Evolutionary conservation across 164 flowering plant species (phyloP).

Genomic region (Platanus orientalis): DNA sequence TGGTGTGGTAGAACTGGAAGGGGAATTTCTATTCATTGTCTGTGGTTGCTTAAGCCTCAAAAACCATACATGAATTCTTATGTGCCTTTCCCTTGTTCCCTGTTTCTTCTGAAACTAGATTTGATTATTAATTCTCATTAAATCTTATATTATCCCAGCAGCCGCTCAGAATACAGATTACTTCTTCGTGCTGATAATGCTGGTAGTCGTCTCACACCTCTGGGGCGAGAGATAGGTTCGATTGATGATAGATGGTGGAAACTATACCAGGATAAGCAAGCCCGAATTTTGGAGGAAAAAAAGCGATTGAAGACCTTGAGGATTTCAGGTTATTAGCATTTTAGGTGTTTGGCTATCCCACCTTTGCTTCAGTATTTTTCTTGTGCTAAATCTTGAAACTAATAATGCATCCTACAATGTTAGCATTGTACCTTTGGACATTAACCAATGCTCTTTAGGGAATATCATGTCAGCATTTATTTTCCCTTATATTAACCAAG

Average conservation of each 20-base stretch:
- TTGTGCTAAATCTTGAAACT: neutral
- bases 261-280: slow-evolving; percentile 79
- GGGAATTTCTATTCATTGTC: too few species aligned
- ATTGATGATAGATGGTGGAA: slow-evolving; percentile 92
- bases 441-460: neutral
- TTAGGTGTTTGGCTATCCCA: slow-evolving; percentile 4
- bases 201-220: slow-evolving; percentile 93
- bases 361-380: neutral
- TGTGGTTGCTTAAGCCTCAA: too few species aligned
- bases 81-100: too few species aligned
- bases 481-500: too few species aligned
- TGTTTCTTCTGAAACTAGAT: too few species aligned
- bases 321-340: slow-evolving; percentile 60
- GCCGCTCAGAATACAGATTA: slow-evolving; percentile 92
- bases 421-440: neutral
- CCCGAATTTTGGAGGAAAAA: slow-evolving; percentile 69
- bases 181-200: slow-evolving; percentile 96
- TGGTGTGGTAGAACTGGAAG: too few species aligned
- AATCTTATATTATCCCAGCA: slow-evolving; percentile 18
- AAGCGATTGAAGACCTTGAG: slow-evolving; percentile 59
- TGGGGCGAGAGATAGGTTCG: slow-evolving; percentile 86
- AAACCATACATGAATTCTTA: too few species aligned
- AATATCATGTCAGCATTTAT: neutral
- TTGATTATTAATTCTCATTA: too few species aligned
- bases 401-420: neutral